Evolutionary conservation across 225 moss, liverwort and hornwort species (phyloP), one percentile per base, ranked within the genome.

Genomic region (Anthoceros angustus): DNA sequence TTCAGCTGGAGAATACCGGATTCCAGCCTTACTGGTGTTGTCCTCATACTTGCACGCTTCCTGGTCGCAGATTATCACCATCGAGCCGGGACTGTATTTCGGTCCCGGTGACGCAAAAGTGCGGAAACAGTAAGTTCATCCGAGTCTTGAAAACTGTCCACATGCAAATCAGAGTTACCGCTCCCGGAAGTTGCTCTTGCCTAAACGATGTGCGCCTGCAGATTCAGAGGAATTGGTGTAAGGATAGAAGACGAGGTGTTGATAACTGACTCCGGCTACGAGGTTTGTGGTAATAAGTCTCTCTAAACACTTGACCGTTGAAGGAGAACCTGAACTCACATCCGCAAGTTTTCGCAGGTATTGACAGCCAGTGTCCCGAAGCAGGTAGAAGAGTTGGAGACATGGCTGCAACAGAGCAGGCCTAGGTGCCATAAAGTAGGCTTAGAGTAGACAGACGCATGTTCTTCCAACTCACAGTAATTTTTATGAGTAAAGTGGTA

Each of bases 201-300:
- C 42, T 7, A 43, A 14, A 14, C 40, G 16, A 14, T 4, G 20
- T 62, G 8, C 65, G 32, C 38, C 41, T 71, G 64, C 87, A 98
- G 92, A 73, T 98, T 83, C 74, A 83, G 70, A 74, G 98, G 92
- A 61, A 89, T 98, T 70, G 98, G 98, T 74, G 83, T 98, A 41
- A 76, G 98, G 74, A 89, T 98, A 77, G 98, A 98, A 74, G 98
- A 98, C 45, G 98, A 98, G 71, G 84, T 98, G 62, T 79, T 98
- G 15, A 92, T 98, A 40, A 98, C 92, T 62, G 71, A 79, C 64
- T 73, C 83, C 18, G 92, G 98, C 67, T 80, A 83, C 73, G 98
- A 98, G 89, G 98, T 92, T 46, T 55, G 32, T 41, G 32, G 32
- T 32, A 4, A 32, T 32, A 4, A 32, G 32, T 1, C 4, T 32